Evolutionary conservation across 1,284 basidiomycete genomes (phyloP).

Genomic region (Cryptococcus amylolentus): DNA sequence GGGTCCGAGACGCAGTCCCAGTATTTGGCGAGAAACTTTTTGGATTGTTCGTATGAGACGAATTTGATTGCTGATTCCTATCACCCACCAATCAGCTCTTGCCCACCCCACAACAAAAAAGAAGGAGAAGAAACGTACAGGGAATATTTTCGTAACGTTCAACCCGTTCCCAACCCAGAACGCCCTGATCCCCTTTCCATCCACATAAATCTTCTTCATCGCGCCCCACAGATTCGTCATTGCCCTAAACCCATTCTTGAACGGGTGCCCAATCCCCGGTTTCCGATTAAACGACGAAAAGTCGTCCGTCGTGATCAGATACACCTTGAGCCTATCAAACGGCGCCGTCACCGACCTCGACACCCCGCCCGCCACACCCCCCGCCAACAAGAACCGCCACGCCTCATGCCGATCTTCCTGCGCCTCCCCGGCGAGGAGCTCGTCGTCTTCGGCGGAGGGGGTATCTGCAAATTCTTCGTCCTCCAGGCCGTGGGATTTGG

Average conservation of each 20-base stretch:
- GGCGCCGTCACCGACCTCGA: slow-evolving; percentile 95
- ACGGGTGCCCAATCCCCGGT: slow-evolving; percentile 38
- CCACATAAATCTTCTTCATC: slow-evolving; percentile 71
- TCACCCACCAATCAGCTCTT: neutral
- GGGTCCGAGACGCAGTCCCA: slow-evolving; percentile 87
- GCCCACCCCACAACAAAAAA: neutral
- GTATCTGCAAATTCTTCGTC: slow-evolving; percentile 52
- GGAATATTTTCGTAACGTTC: slow-evolving; percentile 79
- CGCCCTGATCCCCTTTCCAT: slow-evolving; percentile 76
- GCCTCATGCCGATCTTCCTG: slow-evolving; percentile 68
- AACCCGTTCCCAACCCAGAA: slow-evolving; percentile 80
- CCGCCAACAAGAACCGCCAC: slow-evolving; percentile 85
- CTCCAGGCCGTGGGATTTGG: slow-evolving; percentile 23
- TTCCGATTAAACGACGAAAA: slow-evolving; percentile 18
- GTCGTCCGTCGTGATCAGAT: slow-evolving; percentile 75
- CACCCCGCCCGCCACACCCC: slow-evolving; percentile 90
- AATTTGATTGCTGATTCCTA: slow-evolving; percentile 97
- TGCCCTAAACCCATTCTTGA: slow-evolving; percentile 50
- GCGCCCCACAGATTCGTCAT: slow-evolving; percentile 68
- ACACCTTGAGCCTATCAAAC: slow-evolving; percentile 95
- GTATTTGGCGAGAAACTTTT: slow-evolving; percentile 89
- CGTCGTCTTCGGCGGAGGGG: slow-evolving; percentile 56
- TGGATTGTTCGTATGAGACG: slow-evolving; percentile 89
- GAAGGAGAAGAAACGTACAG: slow-evolving; percentile 45
- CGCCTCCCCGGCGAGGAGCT: slow-evolving; percentile 62